A percentile compares a stretch with the other conserved stretches of the same genome.
These are phyloP conservation scores for Panicum miliaceum DNA, from an alignment of 176 grass and related monocot genomes.

Conservation along the genomic window DNA sequence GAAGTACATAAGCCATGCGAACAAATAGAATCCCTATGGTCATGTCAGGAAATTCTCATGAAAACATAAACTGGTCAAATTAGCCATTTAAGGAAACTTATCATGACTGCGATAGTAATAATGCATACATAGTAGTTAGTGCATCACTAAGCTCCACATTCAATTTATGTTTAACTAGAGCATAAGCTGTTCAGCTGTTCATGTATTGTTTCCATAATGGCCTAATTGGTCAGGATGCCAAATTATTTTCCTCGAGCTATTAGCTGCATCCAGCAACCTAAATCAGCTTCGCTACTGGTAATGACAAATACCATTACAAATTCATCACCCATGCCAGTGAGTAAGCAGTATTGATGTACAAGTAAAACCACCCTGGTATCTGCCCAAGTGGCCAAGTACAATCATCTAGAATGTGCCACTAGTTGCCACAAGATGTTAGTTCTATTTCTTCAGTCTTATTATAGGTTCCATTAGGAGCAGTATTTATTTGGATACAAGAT, in stretches of 20 bases:
- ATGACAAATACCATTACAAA: neutral
- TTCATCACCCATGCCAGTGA: neutral
- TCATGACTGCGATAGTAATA: neutral
- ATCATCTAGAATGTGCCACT: neutral
- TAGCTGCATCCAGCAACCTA: constrained; percentile 1
- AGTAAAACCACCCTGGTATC: neutral
- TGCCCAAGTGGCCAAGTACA: neutral
- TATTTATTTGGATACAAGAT: constrained; percentile 17
- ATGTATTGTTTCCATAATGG: neutral
- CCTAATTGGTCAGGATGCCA: neutral
- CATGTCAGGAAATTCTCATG: neutral
- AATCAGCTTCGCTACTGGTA: neutral
- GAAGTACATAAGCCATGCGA: neutral
- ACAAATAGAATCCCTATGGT: neutral
- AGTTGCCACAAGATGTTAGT: constrained; percentile 16
- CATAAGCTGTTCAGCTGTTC: neutral
- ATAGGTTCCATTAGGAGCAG: neutral
- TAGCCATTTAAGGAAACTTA: neutral
- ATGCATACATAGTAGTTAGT: neutral
- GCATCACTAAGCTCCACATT: constrained; percentile 7
- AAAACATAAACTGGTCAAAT: constrained; percentile 1
- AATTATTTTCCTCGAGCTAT: neutral
- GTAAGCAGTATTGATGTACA: neutral
- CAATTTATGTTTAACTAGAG: neutral
- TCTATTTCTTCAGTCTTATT: neutral